Evolutionary conservation across 2,329 filamentous ascomycete species (phyloP), one percentile per base, ranked within the genome.

Genomic region (Fusarium palustre): DNA sequence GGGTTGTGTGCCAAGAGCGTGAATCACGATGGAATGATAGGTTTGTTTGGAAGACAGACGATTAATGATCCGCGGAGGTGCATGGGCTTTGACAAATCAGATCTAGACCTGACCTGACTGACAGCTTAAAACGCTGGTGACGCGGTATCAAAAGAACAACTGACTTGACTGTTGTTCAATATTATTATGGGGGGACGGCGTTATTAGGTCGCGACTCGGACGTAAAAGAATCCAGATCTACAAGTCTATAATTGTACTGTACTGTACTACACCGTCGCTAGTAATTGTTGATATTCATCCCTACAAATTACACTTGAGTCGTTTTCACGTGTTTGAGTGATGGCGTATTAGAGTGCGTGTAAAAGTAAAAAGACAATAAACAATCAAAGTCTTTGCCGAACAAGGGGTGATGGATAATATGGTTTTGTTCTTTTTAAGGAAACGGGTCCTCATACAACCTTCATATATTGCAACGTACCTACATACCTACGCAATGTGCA

Each of bases 361-460:
- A 59, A 55, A 48, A 52, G 53, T 59, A 67, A 63, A 53, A 42
- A 42, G 24, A 38, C 30, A 57, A 54, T 20, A 39, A 52, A 38
- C 34, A 42, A 39, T 36, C 24, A 45, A 28, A 24, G 43, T 46
- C 18, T 31, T 28, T 30, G 15, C 57, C 34, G 49, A 55, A 45
- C 63, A 64, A 70, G 59, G 67, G 47, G 46, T 33, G 22, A 25
- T 36, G 24, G 16, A 39, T n/a, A 50, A 38, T 39, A 50, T 68
- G 36, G 24, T 52, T 63, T 41, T 70, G 64, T 60, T 65, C 67
- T 70, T 70, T 70, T 70, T 68, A 64, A 55, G 64, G 67, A 68
- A 70, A 68, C 58, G 67, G 67, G 67, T 68, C 67, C 58, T 28
- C 56, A 60, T 56, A 59, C 66, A 67, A 69, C 62, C 47, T 59